These are phyloP conservation scores for Ilyonectria robusta DNA, from an alignment of 2,329 filamentous ascomycete species.

Conservation along the genomic window DNA sequence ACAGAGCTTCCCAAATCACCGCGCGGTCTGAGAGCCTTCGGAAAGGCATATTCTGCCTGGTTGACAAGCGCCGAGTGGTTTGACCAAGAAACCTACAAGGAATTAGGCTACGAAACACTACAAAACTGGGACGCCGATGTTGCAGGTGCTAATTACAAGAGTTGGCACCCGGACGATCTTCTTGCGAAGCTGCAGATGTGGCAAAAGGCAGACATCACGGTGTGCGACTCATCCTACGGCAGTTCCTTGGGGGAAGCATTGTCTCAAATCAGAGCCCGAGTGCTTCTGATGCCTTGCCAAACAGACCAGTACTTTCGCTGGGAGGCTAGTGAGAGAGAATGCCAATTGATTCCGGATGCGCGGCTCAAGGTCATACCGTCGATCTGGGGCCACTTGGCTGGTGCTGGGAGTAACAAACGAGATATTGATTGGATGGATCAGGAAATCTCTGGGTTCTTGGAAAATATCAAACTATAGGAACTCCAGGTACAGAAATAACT, in stretches of 20 bases:
- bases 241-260: slow-evolving; percentile 65
- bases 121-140: slow-evolving; percentile 53
- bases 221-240: slow-evolving; percentile 36
- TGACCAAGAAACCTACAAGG: slow-evolving; percentile 56
- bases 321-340: slow-evolving; percentile 53
- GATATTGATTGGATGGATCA: slow-evolving; percentile 52
- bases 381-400: slow-evolving; percentile 56
- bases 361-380: slow-evolving; percentile 52
- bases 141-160: slow-evolving; percentile 51
- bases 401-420: slow-evolving; percentile 46
- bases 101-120: slow-evolving; percentile 53
- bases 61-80: slow-evolving; percentile 63
- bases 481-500: not conserved
- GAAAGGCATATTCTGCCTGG: slow-evolving; percentile 63
- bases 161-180: slow-evolving; percentile 61
- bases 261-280: slow-evolving; percentile 72
- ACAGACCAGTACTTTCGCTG: slow-evolving; percentile 77
- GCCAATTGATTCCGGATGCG: slow-evolving; percentile 45
- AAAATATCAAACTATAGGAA: not conserved
- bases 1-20: slow-evolving; percentile 43
- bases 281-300: slow-evolving; percentile 71
- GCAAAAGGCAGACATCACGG: slow-evolving; percentile 57
- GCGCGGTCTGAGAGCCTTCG: slow-evolving; percentile 59
- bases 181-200: slow-evolving; percentile 60
- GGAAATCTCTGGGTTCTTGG: slow-evolving; percentile 48